Evolutionary conservation across 495 filamentous ascomycete species (phyloP).

Genomic region (Tuber calosporum): DNA sequence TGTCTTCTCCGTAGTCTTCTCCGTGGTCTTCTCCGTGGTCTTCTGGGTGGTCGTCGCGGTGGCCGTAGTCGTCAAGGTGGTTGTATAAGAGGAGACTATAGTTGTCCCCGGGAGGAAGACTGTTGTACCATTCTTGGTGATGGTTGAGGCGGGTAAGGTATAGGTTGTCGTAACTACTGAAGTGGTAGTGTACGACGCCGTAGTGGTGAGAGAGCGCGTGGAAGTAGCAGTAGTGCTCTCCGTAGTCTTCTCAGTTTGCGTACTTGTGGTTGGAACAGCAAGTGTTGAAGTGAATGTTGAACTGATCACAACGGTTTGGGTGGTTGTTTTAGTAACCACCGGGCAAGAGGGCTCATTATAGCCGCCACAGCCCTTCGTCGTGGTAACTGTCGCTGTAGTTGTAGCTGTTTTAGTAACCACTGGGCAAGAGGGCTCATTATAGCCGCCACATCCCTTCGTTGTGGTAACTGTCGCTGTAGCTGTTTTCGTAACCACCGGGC

Average conservation of each 20-base stretch:
- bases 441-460: background rate
- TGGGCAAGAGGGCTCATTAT: background rate
- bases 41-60: conserved; percentile 1
- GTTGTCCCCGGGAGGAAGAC: conserved; percentile 24
- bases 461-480: background rate
- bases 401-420: background rate
- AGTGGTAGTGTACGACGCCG: conserved; percentile 26
- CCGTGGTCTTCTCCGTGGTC: background rate
- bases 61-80: conserved; percentile 14
- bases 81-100: conserved; percentile 20
- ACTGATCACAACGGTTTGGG: conserved; percentile 24
- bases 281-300: conserved; percentile 24
- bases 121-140: conserved; percentile 14
- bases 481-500: background rate
- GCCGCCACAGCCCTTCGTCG: background rate
- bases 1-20: conserved; percentile 10
- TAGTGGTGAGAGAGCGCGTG: conserved; percentile 22
- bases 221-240: conserved; percentile 20
- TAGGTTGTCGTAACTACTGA: conserved; percentile 23
- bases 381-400: background rate
- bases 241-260: background rate
- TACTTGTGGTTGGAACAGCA: conserved; percentile 16
- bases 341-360: background rate
- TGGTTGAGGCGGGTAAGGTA: conserved; percentile 17
- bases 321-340: conserved; percentile 11